Base-by-base conservation (phyloP, 1,139 yeast genomes). In the Suhomyces panamericanus region DNA sequence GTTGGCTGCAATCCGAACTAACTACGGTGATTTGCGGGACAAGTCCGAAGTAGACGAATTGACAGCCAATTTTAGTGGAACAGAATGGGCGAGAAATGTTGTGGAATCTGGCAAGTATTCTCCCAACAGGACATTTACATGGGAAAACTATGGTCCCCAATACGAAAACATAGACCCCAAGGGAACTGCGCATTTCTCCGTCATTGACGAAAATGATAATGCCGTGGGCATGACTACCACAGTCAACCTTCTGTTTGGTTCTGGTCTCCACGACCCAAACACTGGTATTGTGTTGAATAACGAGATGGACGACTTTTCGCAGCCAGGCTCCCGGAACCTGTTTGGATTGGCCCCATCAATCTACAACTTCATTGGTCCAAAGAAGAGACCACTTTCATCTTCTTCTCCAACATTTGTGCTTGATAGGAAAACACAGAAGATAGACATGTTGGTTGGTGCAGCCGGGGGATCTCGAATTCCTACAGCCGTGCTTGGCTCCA, bases 241-340 rank as follows among this genome's bases (percentile, higher is more conserved):
- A 0, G 83, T 93, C n/a, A 93, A 93, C 60, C 69, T 90, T 41
- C 64, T 80, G 39, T 93, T 90, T 64, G 99, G 98, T 0, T 83
- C 93, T 11, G 61, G 83, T 56, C 83, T 91, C 6, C 87, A 85
- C 59, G 98, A 91, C 60, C 84, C 85, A 2, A 61, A 50, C 1
- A 91, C 98, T 0, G 98, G 98, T 1, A 70, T 93, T 12, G 75
- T 93, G 8, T 69, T 93, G 57, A 93, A 93, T 67, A 84, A 89
- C 54, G 90, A 93, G 63, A 91, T 93, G 97, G 97, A 93, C 63
- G 98, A 93, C 63, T 93, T 93, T 58, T 85, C 96, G n/a, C 73
- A 80, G 33, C 93, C 95, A 0, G 69, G 73, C 16, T 65, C 74
- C 7, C 72, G 79, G 31, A 93, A 93, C 64, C 85, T 91, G 12